Conservation (phyloP, 139 green algal genomes). For the Pseudopediastrum boryanum region DNA sequence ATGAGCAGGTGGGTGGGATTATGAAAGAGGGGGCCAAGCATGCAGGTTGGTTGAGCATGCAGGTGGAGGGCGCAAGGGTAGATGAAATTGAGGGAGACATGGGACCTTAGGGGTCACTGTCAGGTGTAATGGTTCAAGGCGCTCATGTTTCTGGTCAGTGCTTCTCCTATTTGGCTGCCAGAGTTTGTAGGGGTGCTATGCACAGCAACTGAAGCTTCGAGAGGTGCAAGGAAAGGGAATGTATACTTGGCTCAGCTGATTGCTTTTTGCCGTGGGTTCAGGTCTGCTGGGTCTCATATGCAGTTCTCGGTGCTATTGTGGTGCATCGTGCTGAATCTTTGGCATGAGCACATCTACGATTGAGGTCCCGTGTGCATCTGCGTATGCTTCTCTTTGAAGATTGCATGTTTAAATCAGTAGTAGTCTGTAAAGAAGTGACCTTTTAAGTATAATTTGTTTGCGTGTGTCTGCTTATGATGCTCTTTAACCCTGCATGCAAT, state of each 20-base stretch:
- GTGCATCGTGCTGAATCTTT: no score
- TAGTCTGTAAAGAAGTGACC: no score
- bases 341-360: background rate
- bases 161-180: background rate
- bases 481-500: background rate
- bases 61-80: background rate
- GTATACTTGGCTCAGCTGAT: no score
- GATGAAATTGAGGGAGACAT: background rate
- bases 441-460: no score
- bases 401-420: background rate
- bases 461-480: background rate
- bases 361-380: background rate
- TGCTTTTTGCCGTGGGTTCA: no score
- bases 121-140: background rate
- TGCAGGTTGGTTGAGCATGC: no score
- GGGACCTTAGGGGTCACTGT: background rate
- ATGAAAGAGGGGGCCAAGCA: no score
- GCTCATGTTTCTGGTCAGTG: background rate
- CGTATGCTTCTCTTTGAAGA: background rate
- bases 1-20: conserved; percentile 9
- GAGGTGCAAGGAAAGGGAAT: no score
- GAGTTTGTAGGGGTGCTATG: background rate
- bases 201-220: no score
- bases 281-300: no score
- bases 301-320: no score